These are phyloP conservation scores for Phalaenopsis aphrodite DNA, from an alignment of 106 monocot genomes.

Conservation along the genomic window DNA sequence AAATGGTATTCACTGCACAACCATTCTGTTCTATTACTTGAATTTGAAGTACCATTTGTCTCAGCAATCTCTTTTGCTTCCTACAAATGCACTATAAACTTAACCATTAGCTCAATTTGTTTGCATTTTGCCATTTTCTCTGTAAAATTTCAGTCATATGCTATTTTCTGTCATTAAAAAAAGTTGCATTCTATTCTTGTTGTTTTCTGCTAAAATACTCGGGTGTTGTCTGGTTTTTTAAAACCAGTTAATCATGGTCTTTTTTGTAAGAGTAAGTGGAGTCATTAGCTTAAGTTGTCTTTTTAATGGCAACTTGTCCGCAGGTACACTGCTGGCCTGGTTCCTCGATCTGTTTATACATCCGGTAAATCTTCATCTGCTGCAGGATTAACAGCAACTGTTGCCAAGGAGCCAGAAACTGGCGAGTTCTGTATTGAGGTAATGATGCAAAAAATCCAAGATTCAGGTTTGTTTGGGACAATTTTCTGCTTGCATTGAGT, in stretches of 20 bases:
- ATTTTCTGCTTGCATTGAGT: too few species aligned
- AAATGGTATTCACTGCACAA: not conserved
- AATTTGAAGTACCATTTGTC: not conserved
- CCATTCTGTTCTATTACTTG: not conserved
- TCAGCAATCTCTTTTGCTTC: not conserved
- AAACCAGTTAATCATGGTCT: not conserved
- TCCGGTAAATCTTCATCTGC: conserved; percentile 98
- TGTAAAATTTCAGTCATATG: not conserved
- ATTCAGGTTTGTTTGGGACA: not conserved
- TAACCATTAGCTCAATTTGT: not conserved
- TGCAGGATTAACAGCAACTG: conserved; percentile 96
- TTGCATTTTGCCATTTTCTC: not conserved
- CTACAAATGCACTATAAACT: not conserved
- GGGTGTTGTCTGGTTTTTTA: not conserved
- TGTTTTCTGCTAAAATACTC: not conserved
- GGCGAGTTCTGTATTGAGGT: conserved; percentile 99
- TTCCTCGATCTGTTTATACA: conserved; percentile 98
- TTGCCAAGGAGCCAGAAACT: conserved; percentile 97
- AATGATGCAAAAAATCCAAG: not conserved
- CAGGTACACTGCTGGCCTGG: conserved; percentile 78
- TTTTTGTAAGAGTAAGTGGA: not conserved
- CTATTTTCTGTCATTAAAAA: not conserved
- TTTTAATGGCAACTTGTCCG: conserved; percentile 1
- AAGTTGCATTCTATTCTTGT: not conserved
- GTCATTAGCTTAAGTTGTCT: not conserved